Conservation (phyloP, 495 filamentous ascomycete genomes). For the Hypoxylon subgilvum region DNA sequence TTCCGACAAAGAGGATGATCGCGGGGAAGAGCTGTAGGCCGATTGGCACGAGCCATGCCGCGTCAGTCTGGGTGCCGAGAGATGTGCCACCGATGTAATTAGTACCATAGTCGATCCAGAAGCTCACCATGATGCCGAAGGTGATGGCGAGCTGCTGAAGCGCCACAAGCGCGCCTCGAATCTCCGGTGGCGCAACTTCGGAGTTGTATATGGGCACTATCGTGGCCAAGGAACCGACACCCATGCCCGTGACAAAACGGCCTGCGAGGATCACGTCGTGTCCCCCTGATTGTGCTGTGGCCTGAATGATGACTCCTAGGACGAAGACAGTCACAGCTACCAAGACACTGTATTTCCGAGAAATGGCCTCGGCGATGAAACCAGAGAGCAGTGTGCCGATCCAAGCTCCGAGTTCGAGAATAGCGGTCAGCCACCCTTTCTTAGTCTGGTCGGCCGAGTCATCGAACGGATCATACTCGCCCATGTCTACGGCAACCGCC, state of each 20-base stretch:
- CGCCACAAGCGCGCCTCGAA: constrained; percentile 73
- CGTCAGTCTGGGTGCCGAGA: constrained; percentile 64
- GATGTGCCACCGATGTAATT: constrained; percentile 80
- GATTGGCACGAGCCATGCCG: constrained; percentile 72
- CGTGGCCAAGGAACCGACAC: constrained; percentile 71
- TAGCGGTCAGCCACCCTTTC: constrained; percentile 81
- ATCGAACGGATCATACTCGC: constrained; percentile 59
- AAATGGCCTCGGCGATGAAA: constrained; percentile 74
- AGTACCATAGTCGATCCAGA: constrained; percentile 82
- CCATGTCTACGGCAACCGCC: constrained; percentile 63
- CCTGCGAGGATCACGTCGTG: constrained; percentile 70
- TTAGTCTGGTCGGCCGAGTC: constrained; percentile 61
- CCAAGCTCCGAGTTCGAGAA: constrained; percentile 84
- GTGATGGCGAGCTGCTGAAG: constrained; percentile 82
- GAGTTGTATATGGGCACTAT: constrained; percentile 74
- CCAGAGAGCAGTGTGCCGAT: constrained; percentile 76
- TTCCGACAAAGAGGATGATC: constrained; percentile 67
- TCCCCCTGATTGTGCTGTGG: constrained; percentile 61
- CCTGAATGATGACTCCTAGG: constrained; percentile 77
- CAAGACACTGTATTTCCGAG: constrained; percentile 76
- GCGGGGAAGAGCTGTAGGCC: constrained; percentile 68
- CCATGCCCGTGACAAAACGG: constrained; percentile 79
- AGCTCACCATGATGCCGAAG: constrained; percentile 81
- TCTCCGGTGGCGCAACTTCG: constrained; percentile 66
- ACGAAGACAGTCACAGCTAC: constrained; percentile 76